A percentile compares a stretch with the other conserved stretches of the same genome.
Conservation (phyloP, 768 basidiomycete species). For the Podaxis mareebaensis region DNA sequence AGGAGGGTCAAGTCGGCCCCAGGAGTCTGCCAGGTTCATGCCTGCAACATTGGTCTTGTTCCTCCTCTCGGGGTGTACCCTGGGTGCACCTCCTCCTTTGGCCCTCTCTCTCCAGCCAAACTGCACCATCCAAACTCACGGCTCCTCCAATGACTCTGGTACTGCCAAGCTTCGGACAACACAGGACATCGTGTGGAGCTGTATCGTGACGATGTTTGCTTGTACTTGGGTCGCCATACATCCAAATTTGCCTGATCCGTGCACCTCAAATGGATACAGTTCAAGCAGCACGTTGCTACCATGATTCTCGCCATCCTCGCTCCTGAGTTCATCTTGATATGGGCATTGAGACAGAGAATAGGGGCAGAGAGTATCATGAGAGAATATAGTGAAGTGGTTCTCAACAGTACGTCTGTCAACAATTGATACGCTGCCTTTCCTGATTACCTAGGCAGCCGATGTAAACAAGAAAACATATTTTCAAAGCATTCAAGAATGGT, state of each 20-base stretch:
- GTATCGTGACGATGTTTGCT: conserved; percentile 21
- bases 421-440: background rate
- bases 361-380: background rate
- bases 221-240: conserved; percentile 26
- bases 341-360: conserved; percentile 11
- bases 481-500: background rate
- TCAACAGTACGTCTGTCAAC: background rate
- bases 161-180: background rate
- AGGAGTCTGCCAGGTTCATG: background rate
- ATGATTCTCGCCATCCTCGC: background rate
- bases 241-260: conserved; percentile 18
- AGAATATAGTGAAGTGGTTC: background rate
- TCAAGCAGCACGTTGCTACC: background rate
- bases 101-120: background rate
- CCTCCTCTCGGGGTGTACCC: background rate
- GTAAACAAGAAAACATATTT: background rate
- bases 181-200: conserved; percentile 20
- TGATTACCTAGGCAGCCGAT: too few relatives aligned
- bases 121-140: background rate
- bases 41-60: background rate
- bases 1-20: background rate
- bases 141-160: background rate
- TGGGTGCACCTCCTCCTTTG: background rate
- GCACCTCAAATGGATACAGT: background rate
- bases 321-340: conserved; percentile 11